Evolutionary conservation across 139 green algal species (phyloP).

Genomic region (Medakamo hakoo): DNA sequence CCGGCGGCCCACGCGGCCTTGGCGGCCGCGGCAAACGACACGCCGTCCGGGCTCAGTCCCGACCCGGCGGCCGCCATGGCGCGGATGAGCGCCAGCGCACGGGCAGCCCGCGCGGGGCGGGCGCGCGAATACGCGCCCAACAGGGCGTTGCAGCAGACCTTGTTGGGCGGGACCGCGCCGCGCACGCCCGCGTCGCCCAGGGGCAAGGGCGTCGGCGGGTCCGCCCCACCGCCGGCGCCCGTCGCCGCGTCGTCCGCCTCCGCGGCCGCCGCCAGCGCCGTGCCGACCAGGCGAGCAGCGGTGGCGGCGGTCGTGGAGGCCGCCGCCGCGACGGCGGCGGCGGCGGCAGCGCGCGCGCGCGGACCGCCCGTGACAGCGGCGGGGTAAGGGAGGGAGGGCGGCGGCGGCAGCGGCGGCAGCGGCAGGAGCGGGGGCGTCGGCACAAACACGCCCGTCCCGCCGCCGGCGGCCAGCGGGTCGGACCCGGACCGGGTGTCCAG

Average conservation of each 20-base stretch:
- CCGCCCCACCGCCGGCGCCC: too few relatives aligned
- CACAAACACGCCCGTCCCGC: background rate
- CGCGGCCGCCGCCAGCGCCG: background rate
- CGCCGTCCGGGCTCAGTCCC: background rate
- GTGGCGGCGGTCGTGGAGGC: background rate
- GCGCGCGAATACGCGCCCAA: conserved; percentile 66
- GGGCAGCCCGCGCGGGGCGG: too few relatives aligned
- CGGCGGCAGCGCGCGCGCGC: too few relatives aligned
- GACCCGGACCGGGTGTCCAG: too few relatives aligned
- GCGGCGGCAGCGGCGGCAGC: background rate
- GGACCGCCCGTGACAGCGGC: background rate
- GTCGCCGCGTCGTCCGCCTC: background rate
- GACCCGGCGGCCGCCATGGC: background rate
- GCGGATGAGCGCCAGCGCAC: background rate
- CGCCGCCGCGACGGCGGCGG: too few relatives aligned
- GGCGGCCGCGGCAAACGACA: background rate
- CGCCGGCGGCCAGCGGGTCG: too few relatives aligned
- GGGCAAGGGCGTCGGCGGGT: too few relatives aligned
- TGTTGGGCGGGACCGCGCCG: conserved; percentile 28
- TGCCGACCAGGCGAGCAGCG: background rate
- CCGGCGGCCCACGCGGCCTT: background rate
- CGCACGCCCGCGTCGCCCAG: background rate
- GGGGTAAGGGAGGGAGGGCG: background rate
- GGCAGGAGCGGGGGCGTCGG: background rate
- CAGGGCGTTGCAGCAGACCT: conserved; percentile 79